Evolutionary conservation across 768 basidiomycete species (phyloP), one percentile per base, ranked within the genome.

Genomic region (Boletus sp.): DNA sequence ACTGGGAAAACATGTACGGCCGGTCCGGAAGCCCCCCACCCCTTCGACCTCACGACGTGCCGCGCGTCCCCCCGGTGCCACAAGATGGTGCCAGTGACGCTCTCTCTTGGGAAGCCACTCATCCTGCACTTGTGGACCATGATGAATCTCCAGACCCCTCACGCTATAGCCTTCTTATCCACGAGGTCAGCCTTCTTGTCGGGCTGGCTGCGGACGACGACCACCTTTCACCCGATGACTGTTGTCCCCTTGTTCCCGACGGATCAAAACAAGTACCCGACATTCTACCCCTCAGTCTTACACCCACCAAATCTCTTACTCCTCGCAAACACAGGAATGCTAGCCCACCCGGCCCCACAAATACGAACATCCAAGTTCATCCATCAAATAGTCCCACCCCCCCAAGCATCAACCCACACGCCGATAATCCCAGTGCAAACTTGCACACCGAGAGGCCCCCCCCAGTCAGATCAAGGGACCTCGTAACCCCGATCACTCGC

Each of bases 151-250:
- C 19, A n/a, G 64, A 66, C 23, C 30, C 58, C 17, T 57, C 59
- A 2, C 60, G 58, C 35, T 72, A 51, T 27, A 71, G 71, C 53
- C 47, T 60, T 46, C 67, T 70, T 33, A 63, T 70, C 30, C 62
- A 65, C 15, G 71, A 72, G 29, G 67, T 72, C 15, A 65, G 69
- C 48, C 58, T 65, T 37, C 70, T 70, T 41, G 61, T 72, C 14
- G 70, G 69, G 21, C 46, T 70, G 19, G n/a, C 70, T 7, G 17
- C 54, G 1, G 67, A 69, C 1, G 51, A 67, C 17, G 61, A 56
- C 21, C 33, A 37, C 32, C 32, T 44, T n/a, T 42, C 47, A 3
- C 39, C 48, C 25, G 49, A 34, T 23, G 53, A 56, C n/a, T n/a
- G 6, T 33, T 39, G 32, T 41, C 44, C 50, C 25, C 46, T 37